Conservation (phyloP, 164 flowering plant genomes). For the Chimonanthus praecox region DNA sequence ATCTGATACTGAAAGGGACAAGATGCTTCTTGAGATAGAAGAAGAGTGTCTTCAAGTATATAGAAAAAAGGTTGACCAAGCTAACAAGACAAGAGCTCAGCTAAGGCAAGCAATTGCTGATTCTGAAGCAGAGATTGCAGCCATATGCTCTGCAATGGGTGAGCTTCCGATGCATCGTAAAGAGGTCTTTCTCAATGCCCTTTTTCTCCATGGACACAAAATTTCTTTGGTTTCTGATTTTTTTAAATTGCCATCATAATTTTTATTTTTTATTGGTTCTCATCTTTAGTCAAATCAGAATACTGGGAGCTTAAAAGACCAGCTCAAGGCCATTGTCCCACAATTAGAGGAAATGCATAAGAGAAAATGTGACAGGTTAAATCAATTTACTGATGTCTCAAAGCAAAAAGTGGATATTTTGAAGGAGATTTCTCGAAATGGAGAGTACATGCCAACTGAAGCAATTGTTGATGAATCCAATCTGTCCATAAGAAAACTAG, state of each 20-base stretch:
- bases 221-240: too few relatives aligned
- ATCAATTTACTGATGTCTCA: conserved; percentile 61
- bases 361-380: conserved; percentile 65
- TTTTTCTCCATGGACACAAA: not conserved
- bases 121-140: conserved; percentile 62
- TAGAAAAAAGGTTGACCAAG: conserved; percentile 62
- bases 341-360: conserved; percentile 82
- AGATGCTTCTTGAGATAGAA: conserved; percentile 57
- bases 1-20: conserved; percentile 52
- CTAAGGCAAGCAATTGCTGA: conserved; percentile 56
- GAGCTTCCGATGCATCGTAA: conserved; percentile 42
- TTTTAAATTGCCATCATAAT: too few relatives aligned
- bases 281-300: conserved; percentile 59
- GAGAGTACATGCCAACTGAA: conserved; percentile 19
- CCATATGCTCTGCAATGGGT: conserved; percentile 57
- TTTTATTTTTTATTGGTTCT: not conserved
- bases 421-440: conserved; percentile 41
- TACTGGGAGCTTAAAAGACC: conserved; percentile 65
- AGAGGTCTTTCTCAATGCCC: conserved; percentile 28
- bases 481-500: conserved; percentile 74
- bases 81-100: conserved; percentile 45
- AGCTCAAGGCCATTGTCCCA: conserved; percentile 58
- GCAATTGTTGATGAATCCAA: conserved; percentile 65
- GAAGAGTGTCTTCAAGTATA: conserved; percentile 70
- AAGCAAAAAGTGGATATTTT: conserved; percentile 50